Percentiles rank a stretch among this genome's conserved stretches.
These are phyloP conservation scores for Verticillium zaregamsianum DNA, from an alignment of 2,329 filamentous ascomycete species.

Conservation along the genomic window DNA sequence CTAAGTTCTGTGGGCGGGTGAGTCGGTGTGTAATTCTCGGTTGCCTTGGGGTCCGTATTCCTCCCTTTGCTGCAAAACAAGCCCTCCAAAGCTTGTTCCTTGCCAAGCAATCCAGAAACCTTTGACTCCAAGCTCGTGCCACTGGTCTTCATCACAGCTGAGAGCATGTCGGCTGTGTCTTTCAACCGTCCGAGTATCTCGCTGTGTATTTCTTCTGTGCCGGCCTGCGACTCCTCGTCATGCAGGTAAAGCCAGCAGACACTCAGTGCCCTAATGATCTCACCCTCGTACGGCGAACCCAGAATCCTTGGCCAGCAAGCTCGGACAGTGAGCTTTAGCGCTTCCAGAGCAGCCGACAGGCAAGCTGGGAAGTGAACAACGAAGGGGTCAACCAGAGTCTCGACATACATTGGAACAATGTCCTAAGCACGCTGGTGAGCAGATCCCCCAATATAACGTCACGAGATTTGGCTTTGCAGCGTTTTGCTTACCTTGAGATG, in stretches of 20 bases:
- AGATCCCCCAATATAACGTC: neutral
- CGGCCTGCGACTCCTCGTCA: slow-evolving; percentile 27
- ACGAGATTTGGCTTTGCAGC: neutral
- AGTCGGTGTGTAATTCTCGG: neutral
- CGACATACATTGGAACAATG: slow-evolving; percentile 62
- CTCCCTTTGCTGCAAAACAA: neutral
- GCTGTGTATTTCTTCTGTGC: slow-evolving; percentile 4
- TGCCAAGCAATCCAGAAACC: slow-evolving; percentile 13
- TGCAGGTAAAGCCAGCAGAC: slow-evolving; percentile 58
- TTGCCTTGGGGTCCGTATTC: neutral
- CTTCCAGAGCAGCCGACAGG: slow-evolving; percentile 46
- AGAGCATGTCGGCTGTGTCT: slow-evolving; percentile 27
- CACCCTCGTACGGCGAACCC: slow-evolving; percentile 49
- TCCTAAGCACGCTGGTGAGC: slow-evolving; percentile 37
- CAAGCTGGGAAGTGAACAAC: slow-evolving; percentile 48
- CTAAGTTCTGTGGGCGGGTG: slow-evolving; percentile 21
- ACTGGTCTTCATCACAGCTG: slow-evolving; percentile 12
- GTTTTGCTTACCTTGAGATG: slow-evolving; percentile 54
- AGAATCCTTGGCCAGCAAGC: slow-evolving; percentile 67
- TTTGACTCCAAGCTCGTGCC: slow-evolving; percentile 10
- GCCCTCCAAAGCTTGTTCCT: neutral
- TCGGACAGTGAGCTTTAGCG: slow-evolving; percentile 53
- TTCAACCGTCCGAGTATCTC: slow-evolving; percentile 28
- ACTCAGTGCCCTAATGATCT: slow-evolving; percentile 58
- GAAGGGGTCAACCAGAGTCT: slow-evolving; percentile 67